phyloP scores from a whole-genome alignment of 2,329 filamentous ascomycete species.

The Monilinia polystroma region DNA sequence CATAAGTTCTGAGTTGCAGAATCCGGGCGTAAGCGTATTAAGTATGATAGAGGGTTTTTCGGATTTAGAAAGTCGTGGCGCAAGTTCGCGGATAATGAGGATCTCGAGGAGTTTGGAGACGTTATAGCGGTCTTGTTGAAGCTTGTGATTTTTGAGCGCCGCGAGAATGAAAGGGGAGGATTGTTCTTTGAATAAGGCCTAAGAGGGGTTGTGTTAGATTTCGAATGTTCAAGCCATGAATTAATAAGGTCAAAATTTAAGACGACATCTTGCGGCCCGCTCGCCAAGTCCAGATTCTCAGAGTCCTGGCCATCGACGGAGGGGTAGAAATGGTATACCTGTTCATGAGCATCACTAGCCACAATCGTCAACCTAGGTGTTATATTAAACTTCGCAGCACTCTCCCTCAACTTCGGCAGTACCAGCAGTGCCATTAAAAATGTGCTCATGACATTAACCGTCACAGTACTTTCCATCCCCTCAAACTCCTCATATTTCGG shows the following conservation, averaged over 20 bases:
- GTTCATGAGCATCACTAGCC: slow-evolving; percentile 35
- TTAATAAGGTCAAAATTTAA: background rate
- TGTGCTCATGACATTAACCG: slow-evolving; percentile 40
- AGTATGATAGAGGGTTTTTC: slow-evolving; percentile 38
- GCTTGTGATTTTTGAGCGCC: slow-evolving; percentile 28
- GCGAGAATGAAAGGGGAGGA: slow-evolving; percentile 29
- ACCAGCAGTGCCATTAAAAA: slow-evolving; percentile 39
- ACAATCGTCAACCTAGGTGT: slow-evolving; percentile 34
- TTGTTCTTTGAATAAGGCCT: slow-evolving; percentile 37
- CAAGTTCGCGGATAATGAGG: slow-evolving; percentile 39
- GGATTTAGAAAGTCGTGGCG: slow-evolving; percentile 32
- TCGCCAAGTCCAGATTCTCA: background rate
- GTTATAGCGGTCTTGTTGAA: slow-evolving; percentile 39
- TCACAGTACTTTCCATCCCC: slow-evolving; percentile 35
- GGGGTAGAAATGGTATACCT: slow-evolving; percentile 24
- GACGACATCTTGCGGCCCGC: no score
- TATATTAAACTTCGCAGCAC: slow-evolving; percentile 29
- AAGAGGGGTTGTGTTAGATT: background rate
- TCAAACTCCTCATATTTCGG: slow-evolving; percentile 30
- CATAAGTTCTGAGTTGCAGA: slow-evolving; percentile 41
- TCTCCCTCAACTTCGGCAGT: slow-evolving; percentile 35
- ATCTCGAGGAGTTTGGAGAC: slow-evolving; percentile 42
- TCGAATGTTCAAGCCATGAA: no score
- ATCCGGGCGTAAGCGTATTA: slow-evolving; percentile 41
- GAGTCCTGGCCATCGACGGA: background rate